Conservation (phyloP, 2,329 filamentous ascomycete genomes). For the Colletotrichum siamense region DNA sequence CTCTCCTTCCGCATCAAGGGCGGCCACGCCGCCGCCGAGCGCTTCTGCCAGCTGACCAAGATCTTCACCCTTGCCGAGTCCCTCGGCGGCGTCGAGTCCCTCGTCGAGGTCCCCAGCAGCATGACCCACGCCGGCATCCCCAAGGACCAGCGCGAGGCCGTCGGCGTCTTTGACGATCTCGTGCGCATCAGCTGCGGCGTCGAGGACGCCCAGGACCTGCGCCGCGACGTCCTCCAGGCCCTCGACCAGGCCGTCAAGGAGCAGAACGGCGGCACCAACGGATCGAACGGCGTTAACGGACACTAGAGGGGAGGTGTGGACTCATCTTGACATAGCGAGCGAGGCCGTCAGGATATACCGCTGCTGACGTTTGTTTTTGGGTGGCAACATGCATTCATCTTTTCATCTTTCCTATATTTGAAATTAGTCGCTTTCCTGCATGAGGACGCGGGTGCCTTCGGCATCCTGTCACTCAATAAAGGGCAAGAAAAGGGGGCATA, state of each 20-base stretch:
- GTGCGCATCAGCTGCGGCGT: conserved; percentile 93
- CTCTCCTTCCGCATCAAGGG: conserved; percentile 93
- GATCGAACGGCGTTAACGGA: conserved; percentile 30
- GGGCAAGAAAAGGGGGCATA: not conserved
- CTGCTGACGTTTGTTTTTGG: not conserved
- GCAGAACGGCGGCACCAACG: conserved; percentile 27
- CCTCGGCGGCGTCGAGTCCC: conserved; percentile 88
- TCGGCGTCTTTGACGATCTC: conserved; percentile 93
- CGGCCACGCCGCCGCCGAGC: conserved; percentile 83
- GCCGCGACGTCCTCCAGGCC: conserved; percentile 81
- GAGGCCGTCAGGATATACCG: not conserved
- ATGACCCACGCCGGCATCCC: conserved; percentile 99
- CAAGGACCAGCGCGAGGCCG: conserved; percentile 84
- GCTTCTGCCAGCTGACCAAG: conserved; percentile 87
- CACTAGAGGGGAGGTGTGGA: conserved; percentile 3
- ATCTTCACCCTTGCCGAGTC: conserved; percentile 95
- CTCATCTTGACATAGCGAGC: not conserved
- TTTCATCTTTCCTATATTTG: not conserved
- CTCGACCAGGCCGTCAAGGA: conserved; percentile 73
- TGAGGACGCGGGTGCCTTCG: not conserved
- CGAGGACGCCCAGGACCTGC: conserved; percentile 87
- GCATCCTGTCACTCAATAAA: not conserved
- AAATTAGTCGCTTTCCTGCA: not conserved
- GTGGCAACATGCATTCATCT: conserved; percentile 5
- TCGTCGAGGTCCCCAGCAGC: conserved; percentile 89